phyloP scores from a whole-genome alignment of 139 green algal species.

The Chlorella vulgaris region DNA sequence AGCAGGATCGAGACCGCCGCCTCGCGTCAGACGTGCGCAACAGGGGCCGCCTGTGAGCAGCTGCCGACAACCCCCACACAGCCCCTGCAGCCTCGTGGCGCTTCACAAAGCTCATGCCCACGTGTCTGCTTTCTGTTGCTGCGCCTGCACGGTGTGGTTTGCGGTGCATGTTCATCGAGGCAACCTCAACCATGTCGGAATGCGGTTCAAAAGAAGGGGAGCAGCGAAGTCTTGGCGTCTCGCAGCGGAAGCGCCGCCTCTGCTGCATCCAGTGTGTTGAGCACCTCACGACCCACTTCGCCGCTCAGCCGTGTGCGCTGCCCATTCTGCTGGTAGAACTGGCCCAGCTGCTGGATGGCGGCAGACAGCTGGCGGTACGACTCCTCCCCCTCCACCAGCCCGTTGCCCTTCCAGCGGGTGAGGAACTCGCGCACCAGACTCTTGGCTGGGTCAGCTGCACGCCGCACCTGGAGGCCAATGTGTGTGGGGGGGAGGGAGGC shows the following conservation, averaged over 20 bases:
- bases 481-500: background rate
- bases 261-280: slow-evolving; percentile 30
- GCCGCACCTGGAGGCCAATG: slow-evolving; percentile 28
- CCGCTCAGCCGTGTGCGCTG: slow-evolving; percentile 27
- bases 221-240: background rate
- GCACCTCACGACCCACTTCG: slow-evolving; percentile 9
- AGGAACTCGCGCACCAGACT: slow-evolving; percentile 43
- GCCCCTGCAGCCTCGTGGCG: no score
- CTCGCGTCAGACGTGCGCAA: slow-evolving; percentile 68
- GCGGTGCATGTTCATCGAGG: no score
- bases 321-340: slow-evolving; percentile 41
- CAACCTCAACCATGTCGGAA: background rate
- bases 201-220: slow-evolving; percentile 21
- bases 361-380: slow-evolving; percentile 16
- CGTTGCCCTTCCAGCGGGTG: slow-evolving; percentile 26
- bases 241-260: slow-evolving; percentile 33
- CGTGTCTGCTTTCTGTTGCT: no score
- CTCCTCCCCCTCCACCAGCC: slow-evolving; percentile 17
- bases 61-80: background rate
- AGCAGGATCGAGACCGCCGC: slow-evolving; percentile 81
- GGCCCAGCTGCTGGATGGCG: slow-evolving; percentile 41
- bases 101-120: no score
- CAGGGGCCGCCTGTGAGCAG: slow-evolving; percentile 46
- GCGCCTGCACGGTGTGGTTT: no score
- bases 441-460: slow-evolving; percentile 48